Evolutionary conservation across 2,329 filamentous ascomycete species (phyloP).

Genomic region (Neonectria neomacrospora): DNA sequence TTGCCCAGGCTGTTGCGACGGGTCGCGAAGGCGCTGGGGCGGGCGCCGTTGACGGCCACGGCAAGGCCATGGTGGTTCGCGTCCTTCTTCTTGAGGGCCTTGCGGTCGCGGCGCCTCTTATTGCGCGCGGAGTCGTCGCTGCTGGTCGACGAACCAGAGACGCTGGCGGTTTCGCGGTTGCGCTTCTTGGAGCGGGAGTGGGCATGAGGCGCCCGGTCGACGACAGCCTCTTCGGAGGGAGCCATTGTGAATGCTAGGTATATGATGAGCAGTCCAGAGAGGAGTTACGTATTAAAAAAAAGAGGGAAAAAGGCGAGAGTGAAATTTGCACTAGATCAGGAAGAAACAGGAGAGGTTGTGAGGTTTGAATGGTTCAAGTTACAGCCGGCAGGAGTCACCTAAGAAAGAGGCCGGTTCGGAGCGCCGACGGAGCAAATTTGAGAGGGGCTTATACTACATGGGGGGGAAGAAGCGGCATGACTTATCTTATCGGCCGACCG

Average conservation of each 20-base stretch:
- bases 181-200: constrained; percentile 45
- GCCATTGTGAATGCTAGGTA: constrained; percentile 40
- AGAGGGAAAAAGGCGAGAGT: constrained; percentile 1
- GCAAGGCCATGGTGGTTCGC: constrained; percentile 29
- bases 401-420: constrained; percentile 37
- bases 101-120: constrained; percentile 45
- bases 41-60: constrained; percentile 48
- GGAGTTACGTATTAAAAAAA: no score
- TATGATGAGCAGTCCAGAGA: neutral
- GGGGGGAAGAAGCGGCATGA: constrained; percentile 5
- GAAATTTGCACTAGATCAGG: constrained; percentile 13
- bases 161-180: constrained; percentile 40
- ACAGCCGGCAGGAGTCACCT: constrained; percentile 9
- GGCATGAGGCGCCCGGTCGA: neutral
- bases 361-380: constrained; percentile 10
- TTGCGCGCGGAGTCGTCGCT: constrained; percentile 46
- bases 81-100: constrained; percentile 33
- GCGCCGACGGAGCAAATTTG: constrained; percentile 37
- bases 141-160: constrained; percentile 46
- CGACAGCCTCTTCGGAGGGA: constrained; percentile 39
- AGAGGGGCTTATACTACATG: constrained; percentile 30
- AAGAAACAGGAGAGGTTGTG: neutral
- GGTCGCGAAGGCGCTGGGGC: constrained; percentile 49
- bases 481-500: constrained; percentile 25
- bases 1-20: constrained; percentile 68